phyloP scores from a whole-genome alignment of 2,329 filamentous ascomycete species.

The Colletotrichum spinosum region DNA sequence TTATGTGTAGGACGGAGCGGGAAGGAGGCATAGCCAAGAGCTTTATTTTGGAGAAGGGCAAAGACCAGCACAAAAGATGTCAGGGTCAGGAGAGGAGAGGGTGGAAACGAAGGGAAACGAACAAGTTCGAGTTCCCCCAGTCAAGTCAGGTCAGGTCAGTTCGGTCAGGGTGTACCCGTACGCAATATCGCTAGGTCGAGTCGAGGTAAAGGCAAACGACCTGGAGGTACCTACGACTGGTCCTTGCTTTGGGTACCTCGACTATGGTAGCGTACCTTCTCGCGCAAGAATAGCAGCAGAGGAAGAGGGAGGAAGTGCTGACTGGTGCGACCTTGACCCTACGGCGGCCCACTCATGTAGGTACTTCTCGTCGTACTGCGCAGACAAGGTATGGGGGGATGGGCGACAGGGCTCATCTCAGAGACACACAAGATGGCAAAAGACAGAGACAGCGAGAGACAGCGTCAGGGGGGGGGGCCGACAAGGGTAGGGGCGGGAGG shows the following conservation, averaged over 20 bases:
- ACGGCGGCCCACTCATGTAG: too few species aligned
- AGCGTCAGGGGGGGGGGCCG: background rate
- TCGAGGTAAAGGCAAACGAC: background rate
- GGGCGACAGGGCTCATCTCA: background rate
- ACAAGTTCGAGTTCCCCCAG: constrained; percentile 7
- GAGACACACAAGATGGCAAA: constrained; percentile 2
- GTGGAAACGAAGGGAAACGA: constrained; percentile 38
- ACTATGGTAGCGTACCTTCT: too few species aligned
- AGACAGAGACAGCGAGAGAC: constrained; percentile 8
- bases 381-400: background rate
- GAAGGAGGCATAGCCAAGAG: constrained; percentile 37
- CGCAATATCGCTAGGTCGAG: constrained; percentile 7
- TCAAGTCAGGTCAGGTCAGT: constrained; percentile 5
- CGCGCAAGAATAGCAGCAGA: too few species aligned
- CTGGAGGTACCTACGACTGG: too few species aligned
- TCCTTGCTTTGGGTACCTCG: too few species aligned
- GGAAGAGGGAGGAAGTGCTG: too few species aligned
- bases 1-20: constrained; percentile 36
- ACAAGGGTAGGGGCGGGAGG: background rate
- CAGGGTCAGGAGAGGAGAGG: constrained; percentile 33
- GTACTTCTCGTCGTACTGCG: too few species aligned
- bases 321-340: too few species aligned
- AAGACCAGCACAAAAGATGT: constrained; percentile 30
- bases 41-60: constrained; percentile 38
- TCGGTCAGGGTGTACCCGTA: constrained; percentile 6